These are phyloP conservation scores for Phoenix dactylifera DNA, from an alignment of 176 grass and related monocot species.

Conservation along the genomic window DNA sequence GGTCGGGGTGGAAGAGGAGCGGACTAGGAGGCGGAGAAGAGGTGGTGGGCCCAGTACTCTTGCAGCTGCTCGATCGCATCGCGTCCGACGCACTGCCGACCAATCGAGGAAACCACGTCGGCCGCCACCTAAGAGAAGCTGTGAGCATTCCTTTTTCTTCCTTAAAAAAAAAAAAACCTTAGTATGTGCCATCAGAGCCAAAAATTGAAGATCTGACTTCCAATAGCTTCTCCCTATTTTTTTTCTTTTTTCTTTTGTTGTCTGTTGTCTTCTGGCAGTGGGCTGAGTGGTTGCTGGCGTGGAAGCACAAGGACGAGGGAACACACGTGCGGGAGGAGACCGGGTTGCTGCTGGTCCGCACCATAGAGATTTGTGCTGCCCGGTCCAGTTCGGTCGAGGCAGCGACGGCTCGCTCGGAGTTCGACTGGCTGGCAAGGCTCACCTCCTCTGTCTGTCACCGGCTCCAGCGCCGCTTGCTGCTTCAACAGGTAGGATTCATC, in stretches of 20 bases:
- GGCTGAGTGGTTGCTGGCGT: slow-evolving; percentile 51
- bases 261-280: slow-evolving; percentile 26
- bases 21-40: slow-evolving; percentile 6
- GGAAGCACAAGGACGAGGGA: slow-evolving; percentile 8
- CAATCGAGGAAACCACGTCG: neutral
- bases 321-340: slow-evolving; percentile 8
- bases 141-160: slow-evolving; percentile 28
- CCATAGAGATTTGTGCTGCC: slow-evolving; percentile 67
- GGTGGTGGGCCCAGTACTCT: slow-evolving; percentile 26
- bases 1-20: slow-evolving; percentile 17
- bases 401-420: slow-evolving; percentile 1
- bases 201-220: neutral
- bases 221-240: too few relatives aligned
- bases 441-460: slow-evolving; percentile 23
- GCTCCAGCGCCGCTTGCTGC: slow-evolving; percentile 20
- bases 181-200: too few relatives aligned
- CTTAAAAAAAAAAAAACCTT: too few relatives aligned
- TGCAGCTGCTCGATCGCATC: slow-evolving; percentile 29
- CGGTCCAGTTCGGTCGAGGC: slow-evolving; percentile 19
- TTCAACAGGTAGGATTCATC: slow-evolving; percentile 25
- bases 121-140: slow-evolving; percentile 21
- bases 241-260: neutral
- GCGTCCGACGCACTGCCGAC: slow-evolving; percentile 13
- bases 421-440: slow-evolving; percentile 26
- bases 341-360: slow-evolving; percentile 41